Conservation (phyloP, 2,329 filamentous ascomycete species). For the Byssoonygena ceratinophila region DNA sequence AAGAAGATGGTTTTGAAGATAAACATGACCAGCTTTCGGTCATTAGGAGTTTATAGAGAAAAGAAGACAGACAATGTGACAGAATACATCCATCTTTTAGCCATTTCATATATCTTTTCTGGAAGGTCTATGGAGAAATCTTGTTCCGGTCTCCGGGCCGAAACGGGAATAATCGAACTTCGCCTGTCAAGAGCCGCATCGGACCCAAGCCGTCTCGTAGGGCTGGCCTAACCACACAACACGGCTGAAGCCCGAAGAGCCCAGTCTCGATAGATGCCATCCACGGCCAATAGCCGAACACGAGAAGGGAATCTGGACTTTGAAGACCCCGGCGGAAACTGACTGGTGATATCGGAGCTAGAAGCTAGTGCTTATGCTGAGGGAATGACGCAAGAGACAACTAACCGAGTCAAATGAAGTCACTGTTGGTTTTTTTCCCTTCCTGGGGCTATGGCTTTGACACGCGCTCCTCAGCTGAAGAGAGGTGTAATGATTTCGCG, state of each 20-base stretch:
- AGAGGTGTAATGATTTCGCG: too few relatives aligned
- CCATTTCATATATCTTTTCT: background rate
- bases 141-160: background rate
- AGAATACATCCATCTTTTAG: background rate
- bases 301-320: background rate
- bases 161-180: background rate
- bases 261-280: background rate
- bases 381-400: background rate
- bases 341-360: background rate
- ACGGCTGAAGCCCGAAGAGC: background rate
- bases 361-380: background rate
- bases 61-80: background rate
- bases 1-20: slow-evolving; percentile 6
- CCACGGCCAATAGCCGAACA: background rate
- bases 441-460: too few relatives aligned
- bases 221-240: background rate
- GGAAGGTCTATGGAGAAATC: background rate
- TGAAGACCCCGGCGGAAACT: background rate
- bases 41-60: background rate
- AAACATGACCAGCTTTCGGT: background rate
- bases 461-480: too few relatives aligned
- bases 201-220: background rate
- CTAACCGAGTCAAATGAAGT: too few relatives aligned
- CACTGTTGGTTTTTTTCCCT: too few relatives aligned
- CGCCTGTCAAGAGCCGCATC: background rate